Conservation (phyloP, 75 land plant genomes). For the Gnetum montanum region DNA sequence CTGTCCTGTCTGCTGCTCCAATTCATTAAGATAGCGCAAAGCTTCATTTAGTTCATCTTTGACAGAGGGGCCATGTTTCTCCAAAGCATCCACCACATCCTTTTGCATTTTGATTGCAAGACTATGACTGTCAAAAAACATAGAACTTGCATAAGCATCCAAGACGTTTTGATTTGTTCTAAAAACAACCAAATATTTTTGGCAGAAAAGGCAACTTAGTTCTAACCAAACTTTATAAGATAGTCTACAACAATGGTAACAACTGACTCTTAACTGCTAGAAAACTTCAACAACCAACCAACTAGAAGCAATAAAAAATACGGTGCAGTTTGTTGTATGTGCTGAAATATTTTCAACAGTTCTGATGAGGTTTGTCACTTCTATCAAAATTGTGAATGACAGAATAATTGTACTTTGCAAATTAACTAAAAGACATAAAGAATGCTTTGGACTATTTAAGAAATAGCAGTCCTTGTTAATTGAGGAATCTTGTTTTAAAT, state of each 20-base stretch:
- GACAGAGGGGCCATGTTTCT: constrained; percentile 47
- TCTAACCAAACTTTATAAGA: background rate
- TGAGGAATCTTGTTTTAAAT: background rate
- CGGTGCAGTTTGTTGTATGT: background rate
- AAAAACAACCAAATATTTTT: too few relatives aligned
- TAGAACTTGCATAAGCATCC: background rate
- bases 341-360: background rate
- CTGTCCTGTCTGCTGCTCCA: constrained; percentile 25
- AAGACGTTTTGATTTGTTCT: too few relatives aligned
- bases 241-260: background rate
- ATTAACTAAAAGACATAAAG: background rate
- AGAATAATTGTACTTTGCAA: too few relatives aligned
- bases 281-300: background rate
- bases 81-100: constrained; percentile 41
- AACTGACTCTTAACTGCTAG: background rate
- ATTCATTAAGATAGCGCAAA: constrained; percentile 21
- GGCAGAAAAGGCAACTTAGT: background rate
- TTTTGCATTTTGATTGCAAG: constrained; percentile 54
- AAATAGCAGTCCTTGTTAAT: background rate
- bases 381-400: too few relatives aligned
- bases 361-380: background rate
- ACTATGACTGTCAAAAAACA: constrained; percentile 21
- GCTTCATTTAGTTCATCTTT: constrained; percentile 44
- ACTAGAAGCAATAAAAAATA: background rate
- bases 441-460: background rate